Evolutionary conservation across 2,329 filamentous ascomycete genomes (phyloP), one percentile per base, ranked within the genome.

Genomic region (Paraphoma sp.): DNA sequence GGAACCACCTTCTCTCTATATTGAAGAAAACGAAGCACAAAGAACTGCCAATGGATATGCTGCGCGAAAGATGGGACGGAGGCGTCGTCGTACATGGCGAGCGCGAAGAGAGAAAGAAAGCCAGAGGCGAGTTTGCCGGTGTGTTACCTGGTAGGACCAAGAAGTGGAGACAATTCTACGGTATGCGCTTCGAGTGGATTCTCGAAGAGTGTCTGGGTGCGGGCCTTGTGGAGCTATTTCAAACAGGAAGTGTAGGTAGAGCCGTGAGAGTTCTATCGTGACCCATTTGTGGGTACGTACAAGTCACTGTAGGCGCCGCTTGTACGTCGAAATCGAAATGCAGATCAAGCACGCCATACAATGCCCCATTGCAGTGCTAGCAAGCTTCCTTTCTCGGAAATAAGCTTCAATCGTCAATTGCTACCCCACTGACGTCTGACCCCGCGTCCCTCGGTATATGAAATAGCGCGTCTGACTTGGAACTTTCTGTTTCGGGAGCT

Each of bases 61-160:
- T 93, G 40, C 80, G 81, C 40, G 89, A 92, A 73, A 83, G 87
- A 48, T 93, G 90, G 86, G 87, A 92, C 60, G 89, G 89, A 11
- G 88, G 87, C 4, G 76, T 85, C n/a, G 77, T 78, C 2, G 75
- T 69, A 11, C 79, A 81, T 17, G 81, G 83, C 62, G 70, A 73
- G 4, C 75, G 79, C 17, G 79, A 78, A 30, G 73, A 77, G 55
- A 80, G 80, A 16, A 86, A 84, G 75, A 80, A 79, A 55, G 77
- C 79, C 16, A 76, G 86, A 51, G 83, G 85, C 1, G 85, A 87
- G 65, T 86, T 83, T 64, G 74, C 73, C 6, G 86, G 86, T 6
- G 79, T 88, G 2, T 66, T 87, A 41, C 84, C 86, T 0, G 87
- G 86, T 0, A 79, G 84, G 67, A 89, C 87, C 14, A 85, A 82